Base-by-base conservation (phyloP, 2,329 filamentous ascomycete genomes). In the Ophiostoma quercus region DNA sequence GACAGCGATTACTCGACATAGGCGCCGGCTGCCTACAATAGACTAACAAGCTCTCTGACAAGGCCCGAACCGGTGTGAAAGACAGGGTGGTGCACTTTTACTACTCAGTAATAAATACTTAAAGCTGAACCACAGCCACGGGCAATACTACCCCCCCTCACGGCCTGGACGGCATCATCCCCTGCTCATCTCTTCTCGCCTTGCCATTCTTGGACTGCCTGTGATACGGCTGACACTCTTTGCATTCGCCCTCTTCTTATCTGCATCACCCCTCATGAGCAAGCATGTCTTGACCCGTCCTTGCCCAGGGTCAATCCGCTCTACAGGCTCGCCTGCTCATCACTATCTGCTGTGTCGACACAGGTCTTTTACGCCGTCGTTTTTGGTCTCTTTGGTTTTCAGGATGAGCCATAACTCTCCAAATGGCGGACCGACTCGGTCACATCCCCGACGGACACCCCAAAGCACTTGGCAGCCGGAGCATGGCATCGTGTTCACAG, bases 401-500 rank as follows among this genome's bases (percentile, higher is more conserved):
- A 32, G 57, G 57, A 62, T 62, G 57, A 16, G 57, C 25, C 7
- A 3, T 25, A 62, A 16, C 25, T 2, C 57, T 19, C 25, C 25
- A n/a, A 62, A 62, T 14, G 57, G 25, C 11, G 57, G 57, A 3
- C 11, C 57, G 5, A 1, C 57, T 62, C 57, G 14, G 1, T 4
- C 25, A 62, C 12, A 7, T 32, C 25, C 57, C 3, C 57, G 12
- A 32, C 57, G 57, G 32, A 12, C 57, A 32, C 11, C 25, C 25
- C 57, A 62, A 66, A 76, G 75, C 67, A 73, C 77, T 37, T 82
- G 81, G 81, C 76, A 77, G 68, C 76, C 77, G 4, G 76, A 73
- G n/a, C 75, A 77, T 69, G 79, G 80, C 51, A 78, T 82, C 68
- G 76, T 80, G 2, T 82, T 82, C 57, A 60, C 39, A 34, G 32